Evolutionary conservation across 176 grass and related monocot species (phyloP), one percentile per base, ranked within the genome.

Genomic region (Raddia distichophylla): DNA sequence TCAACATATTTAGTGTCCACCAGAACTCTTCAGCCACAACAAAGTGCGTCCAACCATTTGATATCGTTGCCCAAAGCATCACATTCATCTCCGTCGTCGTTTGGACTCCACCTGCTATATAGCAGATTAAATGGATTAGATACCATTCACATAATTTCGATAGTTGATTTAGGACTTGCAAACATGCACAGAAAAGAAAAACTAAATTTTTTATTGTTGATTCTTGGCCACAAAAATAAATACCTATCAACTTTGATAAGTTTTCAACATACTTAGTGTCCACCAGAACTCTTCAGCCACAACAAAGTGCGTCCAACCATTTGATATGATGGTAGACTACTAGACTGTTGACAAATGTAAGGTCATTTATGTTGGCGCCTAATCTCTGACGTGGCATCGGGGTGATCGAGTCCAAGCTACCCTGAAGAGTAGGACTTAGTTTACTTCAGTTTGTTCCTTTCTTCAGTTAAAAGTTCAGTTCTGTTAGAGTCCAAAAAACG

Each of bases 21-120:
- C 17, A 20, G 76, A 49, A 17, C 3, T 71, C 17, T 48, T 7
- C 43, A 33, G 1, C 42, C 8, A 14, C 79, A 81, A 37, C 22
- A 50, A 64, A 12, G 48, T 18, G 37, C 32, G 18, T 6, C 7
- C 44, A 33, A 6, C 2, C 42, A 48, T 22, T 70, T 4, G 10
- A 45, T 49, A 14, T 3, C 44, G 37, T 32, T 22, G 60, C 27
- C 63, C 70, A n/a, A 47, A 51, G 20, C 53, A 32, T 75, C 54
- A 52, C 45, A 46, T 55, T 94, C 94, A 97, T 88, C 94, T 90
- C 74, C 92, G 84, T 37, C 90, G 89, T 20, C 90, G 83, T 76
- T 98, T 98, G 11, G 90, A 86, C 55, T 91, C 86, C 63, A 91
- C 90, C 84, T 87, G 78, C 74, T 75, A 22, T 14, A 82, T 17